Evolutionary conservation across 371 early-diverging fungal genomes (phyloP), one percentile per base, ranked within the genome.

Genomic region (Mucor indicus): DNA sequence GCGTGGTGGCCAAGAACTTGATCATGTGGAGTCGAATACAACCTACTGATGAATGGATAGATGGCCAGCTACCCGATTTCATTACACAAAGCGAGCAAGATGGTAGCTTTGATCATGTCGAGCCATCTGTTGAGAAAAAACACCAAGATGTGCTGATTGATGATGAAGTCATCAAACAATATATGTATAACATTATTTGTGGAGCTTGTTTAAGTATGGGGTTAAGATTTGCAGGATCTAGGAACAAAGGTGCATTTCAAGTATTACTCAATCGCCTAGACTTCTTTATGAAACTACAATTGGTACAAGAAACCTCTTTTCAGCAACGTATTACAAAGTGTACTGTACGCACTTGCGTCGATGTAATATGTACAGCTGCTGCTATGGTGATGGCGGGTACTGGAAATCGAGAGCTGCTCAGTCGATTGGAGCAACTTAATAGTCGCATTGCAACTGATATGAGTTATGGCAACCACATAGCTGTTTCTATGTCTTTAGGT

Each of bases 341-440:
- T 6, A 60, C 75, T 5, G 57, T 80, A 11, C 62, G 80, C 25
- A 60, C 77, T 3, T 87, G 89, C 50, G 50, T 92, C 8, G 84
- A 89, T 57, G 84, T 87, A 1, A 44, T 86, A 3, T 62, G 80
- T 4, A 66, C 81, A 1, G 74, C 89, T 8, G 69, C 81, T 0
- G 82, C 89, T 0, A 77, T 90, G 62, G 81, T 94, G 1, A 79
- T 89, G 68, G 93, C 93, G 3, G 96, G 95, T 9, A 83, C 87
- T 1, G 95, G 94, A 0, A 69, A 89, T 44, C 52, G 79, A 9
- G 77, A 78, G 12, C 55, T 85, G 2, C 58, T 88, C 33, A 55
- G 66, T 21, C 57, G 82, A 10, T 52, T 93, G 19, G 75, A 86
- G 9, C 39, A 55, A 11, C 61, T 89, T 2, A 80, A 83, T 33